Evolutionary conservation across 2,329 filamentous ascomycete species (phyloP), one percentile per base, ranked within the genome.

Genomic region (Plenodomus tracheiphilus): DNA sequence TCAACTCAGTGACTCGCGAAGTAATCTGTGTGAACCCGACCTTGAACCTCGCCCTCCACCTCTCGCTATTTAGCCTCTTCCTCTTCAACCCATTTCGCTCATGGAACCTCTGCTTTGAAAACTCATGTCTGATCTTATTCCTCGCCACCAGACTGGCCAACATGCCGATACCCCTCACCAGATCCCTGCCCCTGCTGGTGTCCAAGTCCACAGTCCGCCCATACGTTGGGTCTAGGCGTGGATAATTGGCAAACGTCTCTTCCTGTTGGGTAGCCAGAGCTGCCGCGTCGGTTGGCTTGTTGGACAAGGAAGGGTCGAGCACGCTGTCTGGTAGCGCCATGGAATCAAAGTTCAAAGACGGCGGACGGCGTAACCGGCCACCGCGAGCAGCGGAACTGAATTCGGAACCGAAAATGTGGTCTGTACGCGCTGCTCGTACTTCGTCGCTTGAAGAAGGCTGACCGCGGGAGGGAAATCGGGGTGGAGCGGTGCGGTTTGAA

Each of bases 21-120:
- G 89, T 81, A 10, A 84, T 82, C 4, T 80, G 80, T 69, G 77
- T 79, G 73, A 94, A 92, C 3, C 85, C 86, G 25, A 71, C 69
- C 77, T 83, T 85, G 74, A 93, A 94, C 51, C 83, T 81, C 55
- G 59, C 75, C 69, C 83, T 80, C 86, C 88, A 91, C 53, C 89
- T 79, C 77, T 86, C 78, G 51, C 82, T 85, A 70, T 76, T 78
- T 59, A 91, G 73, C 63, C 89, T 81, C 83, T 94, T 95, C 72
- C 86, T 81, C 81, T 88, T 91, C 64, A 90, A 64, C 2, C 89
- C 90, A 0, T 81, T 81, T 39, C 90, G 77, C 78, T 94, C 89
- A 71, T 95, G 87, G 63, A 84, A 89, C 55, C 79, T 77, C 74
- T 94, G 89, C 54, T 62, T 69, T 17, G 72, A 69, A 44, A 77